Evolutionary conservation across 2,329 filamentous ascomycete genomes (phyloP), one percentile per base, ranked within the genome.

Genomic region (Emericellopsis cladophorae): DNA sequence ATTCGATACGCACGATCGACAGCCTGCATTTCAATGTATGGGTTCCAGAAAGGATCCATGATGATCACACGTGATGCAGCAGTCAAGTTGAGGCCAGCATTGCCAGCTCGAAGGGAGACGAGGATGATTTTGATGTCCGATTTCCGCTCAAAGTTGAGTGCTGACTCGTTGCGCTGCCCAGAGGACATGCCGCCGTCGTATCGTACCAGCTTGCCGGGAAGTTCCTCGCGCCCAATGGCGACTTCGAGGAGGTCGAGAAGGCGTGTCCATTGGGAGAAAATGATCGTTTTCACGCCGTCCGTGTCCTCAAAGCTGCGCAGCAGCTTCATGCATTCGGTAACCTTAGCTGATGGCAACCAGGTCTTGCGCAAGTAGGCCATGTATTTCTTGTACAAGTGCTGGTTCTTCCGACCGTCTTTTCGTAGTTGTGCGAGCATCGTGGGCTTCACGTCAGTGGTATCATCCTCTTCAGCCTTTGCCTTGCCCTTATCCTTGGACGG

Each of bases 31-130:
- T 95, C 89, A 38, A 93, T 83, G 54, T 83, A 94, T 0, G 88
- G 89, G 47, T 95, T 95, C 86, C 87, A 95, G 64, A 93, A 94
- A 0, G 88, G 88, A 55, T 95, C 88, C 54, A 94, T 78, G 47
- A 95, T 84, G 57, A 95, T 86, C 49, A 95, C 85, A 47, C 87
- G 81, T 2, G 80, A 86, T 0, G 88, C 89, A 15, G 79, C 76
- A 32, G 83, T 85, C 18, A 95, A 70, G 53, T 95, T 95, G 36
- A 95, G 72, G 2, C 89, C 89, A 0, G 88, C 79, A 44, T 82
- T 84, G 57, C 85, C 90, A 4, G 92, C 88, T 11, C 77, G 76
- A 35, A 95, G 66, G 50, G 83, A 89, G 2, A 88, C 87, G 2
- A 95, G 79, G 66, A 95, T 74, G 48, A 95, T 76, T 1, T 75